phyloP scores from a whole-genome alignment of 345 rosid genomes.

The Carallia brachiata region DNA sequence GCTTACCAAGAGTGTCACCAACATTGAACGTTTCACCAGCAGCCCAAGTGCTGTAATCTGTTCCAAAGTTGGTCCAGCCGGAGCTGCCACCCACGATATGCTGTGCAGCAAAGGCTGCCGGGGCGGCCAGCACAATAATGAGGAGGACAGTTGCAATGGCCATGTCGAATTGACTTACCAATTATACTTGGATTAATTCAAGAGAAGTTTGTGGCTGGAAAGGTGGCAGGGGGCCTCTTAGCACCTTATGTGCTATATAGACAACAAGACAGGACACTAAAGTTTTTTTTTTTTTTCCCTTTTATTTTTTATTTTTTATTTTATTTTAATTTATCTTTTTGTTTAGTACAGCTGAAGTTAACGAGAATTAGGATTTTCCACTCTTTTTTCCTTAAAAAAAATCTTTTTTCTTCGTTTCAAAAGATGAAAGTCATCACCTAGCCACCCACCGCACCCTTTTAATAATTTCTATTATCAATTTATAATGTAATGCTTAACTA shows the following conservation, averaged over 20 bases:
- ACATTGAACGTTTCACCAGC: constrained; percentile 38
- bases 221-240: not conserved
- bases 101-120: constrained; percentile 31
- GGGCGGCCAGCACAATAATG: constrained; percentile 30
- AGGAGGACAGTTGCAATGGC: constrained; percentile 29
- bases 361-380: not conserved
- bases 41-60: constrained; percentile 34
- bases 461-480: no score
- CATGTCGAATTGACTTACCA: not conserved
- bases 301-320: no score
- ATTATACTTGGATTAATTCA: no score
- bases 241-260: constrained; percentile 20
- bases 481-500: not conserved
- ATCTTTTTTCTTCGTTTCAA: no score
- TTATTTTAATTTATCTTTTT: not conserved
- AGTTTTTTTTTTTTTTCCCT: no score
- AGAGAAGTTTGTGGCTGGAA: not conserved
- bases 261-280: not conserved
- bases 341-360: not conserved
- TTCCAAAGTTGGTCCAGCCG: constrained; percentile 36
- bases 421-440: no score
- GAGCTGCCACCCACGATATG: constrained; percentile 37
- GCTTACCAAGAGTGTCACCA: constrained; percentile 48
- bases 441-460: no score
- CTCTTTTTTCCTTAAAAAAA: not conserved